Percentiles rank a stretch among this genome's conserved stretches.
Evolutionary conservation across 148 eudicot species (phyloP).

Genomic region (Euryodendron excelsum): DNA sequence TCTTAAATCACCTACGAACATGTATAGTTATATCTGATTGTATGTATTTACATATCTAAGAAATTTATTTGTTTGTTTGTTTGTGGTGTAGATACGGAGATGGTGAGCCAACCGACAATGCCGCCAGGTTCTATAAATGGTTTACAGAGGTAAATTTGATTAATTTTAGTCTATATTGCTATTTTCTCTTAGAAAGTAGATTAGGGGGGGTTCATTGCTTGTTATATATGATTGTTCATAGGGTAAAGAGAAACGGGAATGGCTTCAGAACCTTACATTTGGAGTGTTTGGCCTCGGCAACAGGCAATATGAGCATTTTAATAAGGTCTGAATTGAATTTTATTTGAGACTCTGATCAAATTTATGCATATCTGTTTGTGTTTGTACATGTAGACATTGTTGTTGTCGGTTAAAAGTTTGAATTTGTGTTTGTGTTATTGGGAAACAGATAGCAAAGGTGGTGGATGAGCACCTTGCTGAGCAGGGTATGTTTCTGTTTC

Average conservation of each 20-base stretch:
- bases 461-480: conserved; percentile 66
- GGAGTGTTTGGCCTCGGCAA: conserved; percentile 70
- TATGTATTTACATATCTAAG: neutral
- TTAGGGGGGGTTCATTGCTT: neutral
- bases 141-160: conserved; percentile 61
- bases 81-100: conserved; percentile 80
- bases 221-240: conserved; percentile 14
- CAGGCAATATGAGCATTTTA: conserved; percentile 94
- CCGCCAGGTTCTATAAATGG: conserved; percentile 95
- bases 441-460: conserved; percentile 66
- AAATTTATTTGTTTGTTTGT: neutral
- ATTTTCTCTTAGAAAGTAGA: neutral
- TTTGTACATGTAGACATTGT: neutral
- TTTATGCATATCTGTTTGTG: neutral
- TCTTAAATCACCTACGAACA: too few species aligned
- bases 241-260: conserved; percentile 69
- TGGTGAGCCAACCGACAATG: conserved; percentile 99
- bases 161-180: neutral
- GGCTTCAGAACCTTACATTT: conserved; percentile 61
- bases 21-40: neutral
- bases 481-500: conserved; percentile 30
- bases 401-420: neutral
- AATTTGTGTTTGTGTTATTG: conserved; percentile 11
- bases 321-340: conserved; percentile 54
- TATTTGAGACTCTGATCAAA: neutral